Evolutionary conservation across 2,329 filamentous ascomycete genomes (phyloP), one percentile per base, ranked within the genome.

Genomic region (Aspergillus sp.): DNA sequence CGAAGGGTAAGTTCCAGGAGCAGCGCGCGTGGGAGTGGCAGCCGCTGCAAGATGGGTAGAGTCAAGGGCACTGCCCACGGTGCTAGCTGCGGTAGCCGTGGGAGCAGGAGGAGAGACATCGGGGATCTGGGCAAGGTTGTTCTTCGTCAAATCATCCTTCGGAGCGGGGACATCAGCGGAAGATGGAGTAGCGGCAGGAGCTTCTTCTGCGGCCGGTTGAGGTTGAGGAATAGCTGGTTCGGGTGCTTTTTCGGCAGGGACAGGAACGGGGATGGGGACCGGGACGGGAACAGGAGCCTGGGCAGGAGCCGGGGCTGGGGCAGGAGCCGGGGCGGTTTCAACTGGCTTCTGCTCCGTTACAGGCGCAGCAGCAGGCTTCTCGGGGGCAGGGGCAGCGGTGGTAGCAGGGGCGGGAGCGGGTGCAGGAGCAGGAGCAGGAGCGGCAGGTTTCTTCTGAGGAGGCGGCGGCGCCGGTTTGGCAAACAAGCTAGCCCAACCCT

Each of bases 91-190:
- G 50, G 94, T 97, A 67, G 89, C 90, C 57, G 91, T 94, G 50
- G 89, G 85, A 19, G 89, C 86, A 43, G 91, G 90, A 59, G 87
- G 81, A 47, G 94, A 96, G 58, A 84, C 85, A 79, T 97, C 93
- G 66, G 88, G 89, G 68, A 98, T 84, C 78, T 94, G 91, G 76
- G 97, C 93, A 60, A 98, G 89, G 78, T 98, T 98, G 69, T 89
- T 89, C 80, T 94, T 89, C 28, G 94, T 98, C 66, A 98, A 85
- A 71, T 93, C 88, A 75, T 92, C 91, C 78, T 90, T 89, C 23
- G 91, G 85, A 15, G 91, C 89, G 51, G 85, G 84, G 49, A 94
- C 69, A 57, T 76, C 73, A 61, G 80, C 72, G 36, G 73, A 72
- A 23, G 76, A 72, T 55, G 79, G 73, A 21, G 74, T 70, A 65